Evolutionary conservation across 306 rosid species (phyloP).

Genomic region (Trifolium repens): DNA sequence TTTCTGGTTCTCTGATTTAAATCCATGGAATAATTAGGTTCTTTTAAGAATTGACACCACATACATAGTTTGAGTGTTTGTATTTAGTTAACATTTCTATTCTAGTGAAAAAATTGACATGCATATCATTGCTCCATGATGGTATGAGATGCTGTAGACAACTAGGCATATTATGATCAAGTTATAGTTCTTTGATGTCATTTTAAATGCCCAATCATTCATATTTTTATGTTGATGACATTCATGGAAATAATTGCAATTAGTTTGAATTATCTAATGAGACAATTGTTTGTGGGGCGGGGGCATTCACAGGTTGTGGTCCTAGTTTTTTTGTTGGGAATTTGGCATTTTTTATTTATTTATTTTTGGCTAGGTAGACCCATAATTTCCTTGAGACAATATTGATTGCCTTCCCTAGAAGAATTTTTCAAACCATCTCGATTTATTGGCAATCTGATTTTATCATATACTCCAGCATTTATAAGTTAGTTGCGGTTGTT

Average conservation of each 20-base stretch:
- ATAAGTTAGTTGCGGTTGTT: background rate
- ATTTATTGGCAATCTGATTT: background rate
- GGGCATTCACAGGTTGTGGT: slow-evolving; percentile 47
- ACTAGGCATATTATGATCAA: background rate
- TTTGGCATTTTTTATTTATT: background rate
- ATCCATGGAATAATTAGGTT: background rate
- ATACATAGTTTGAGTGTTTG: slow-evolving; percentile 1
- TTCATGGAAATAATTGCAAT: slow-evolving; percentile 44
- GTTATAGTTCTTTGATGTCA: slow-evolving; percentile 16
- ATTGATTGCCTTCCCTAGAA: background rate
- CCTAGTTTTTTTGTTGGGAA: slow-evolving; percentile 9
- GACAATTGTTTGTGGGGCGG: slow-evolving; percentile 51
- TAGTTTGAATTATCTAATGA: slow-evolving; percentile 42
- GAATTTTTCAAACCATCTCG: background rate
- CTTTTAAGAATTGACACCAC: background rate
- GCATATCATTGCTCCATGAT: background rate
- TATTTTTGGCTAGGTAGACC: slow-evolving; percentile 4
- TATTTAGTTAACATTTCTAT: background rate
- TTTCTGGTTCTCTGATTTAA: background rate
- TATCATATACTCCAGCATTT: background rate
- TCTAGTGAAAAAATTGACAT: no score
- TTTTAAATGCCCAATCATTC: slow-evolving; percentile 36
- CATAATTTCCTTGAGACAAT: slow-evolving; percentile 16
- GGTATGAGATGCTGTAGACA: slow-evolving; percentile 8
- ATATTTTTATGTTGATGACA: slow-evolving; percentile 28